Percentiles rank a stretch among this genome's conserved stretches.
Conservation (phyloP, 805 yeast species). For the Candida ipomoeae region DNA sequence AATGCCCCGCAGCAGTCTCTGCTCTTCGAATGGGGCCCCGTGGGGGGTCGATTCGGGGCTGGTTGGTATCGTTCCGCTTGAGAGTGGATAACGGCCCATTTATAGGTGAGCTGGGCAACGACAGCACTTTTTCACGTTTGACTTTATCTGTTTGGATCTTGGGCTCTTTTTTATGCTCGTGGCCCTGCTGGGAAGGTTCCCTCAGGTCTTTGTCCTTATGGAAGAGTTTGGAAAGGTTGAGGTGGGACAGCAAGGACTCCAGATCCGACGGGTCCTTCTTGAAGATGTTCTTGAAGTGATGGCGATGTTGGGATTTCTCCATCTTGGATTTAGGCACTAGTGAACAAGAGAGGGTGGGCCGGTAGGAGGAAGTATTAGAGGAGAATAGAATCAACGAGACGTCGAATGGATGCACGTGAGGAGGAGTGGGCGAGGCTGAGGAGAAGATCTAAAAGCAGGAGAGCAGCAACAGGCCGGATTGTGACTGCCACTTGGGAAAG, state of each 20-base stretch:
- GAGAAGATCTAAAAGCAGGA: not conserved
- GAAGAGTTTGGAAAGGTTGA: constrained; percentile 20
- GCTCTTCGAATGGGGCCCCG: constrained; percentile 19
- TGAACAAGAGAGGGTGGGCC: not conserved
- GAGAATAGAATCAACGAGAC: not conserved
- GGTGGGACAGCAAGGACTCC: constrained; percentile 13
- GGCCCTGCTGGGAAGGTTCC: constrained; percentile 1
- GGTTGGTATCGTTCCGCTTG: constrained; percentile 14
- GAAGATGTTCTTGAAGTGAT: constrained; percentile 22
- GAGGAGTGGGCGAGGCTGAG: not conserved
- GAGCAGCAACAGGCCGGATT: too few relatives aligned
- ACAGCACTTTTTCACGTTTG: not conserved
- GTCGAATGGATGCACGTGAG: not conserved
- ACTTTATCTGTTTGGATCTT: constrained; percentile 1
- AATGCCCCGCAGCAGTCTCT: constrained; percentile 33
- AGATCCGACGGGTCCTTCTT: constrained; percentile 17
- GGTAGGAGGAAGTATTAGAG: not conserved
- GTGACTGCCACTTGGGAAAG: too few relatives aligned
- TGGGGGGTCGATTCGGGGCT: constrained; percentile 12
- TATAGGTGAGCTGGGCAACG: constrained; percentile 7
- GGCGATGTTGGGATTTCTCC: constrained; percentile 14
- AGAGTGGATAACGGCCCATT: constrained; percentile 6
- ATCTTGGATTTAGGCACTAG: not conserved
- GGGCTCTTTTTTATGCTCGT: not conserved
- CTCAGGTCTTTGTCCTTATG: constrained; percentile 17